Conservation (phyloP, 2,329 filamentous ascomycete species). For the Hypoxylon sp. region DNA sequence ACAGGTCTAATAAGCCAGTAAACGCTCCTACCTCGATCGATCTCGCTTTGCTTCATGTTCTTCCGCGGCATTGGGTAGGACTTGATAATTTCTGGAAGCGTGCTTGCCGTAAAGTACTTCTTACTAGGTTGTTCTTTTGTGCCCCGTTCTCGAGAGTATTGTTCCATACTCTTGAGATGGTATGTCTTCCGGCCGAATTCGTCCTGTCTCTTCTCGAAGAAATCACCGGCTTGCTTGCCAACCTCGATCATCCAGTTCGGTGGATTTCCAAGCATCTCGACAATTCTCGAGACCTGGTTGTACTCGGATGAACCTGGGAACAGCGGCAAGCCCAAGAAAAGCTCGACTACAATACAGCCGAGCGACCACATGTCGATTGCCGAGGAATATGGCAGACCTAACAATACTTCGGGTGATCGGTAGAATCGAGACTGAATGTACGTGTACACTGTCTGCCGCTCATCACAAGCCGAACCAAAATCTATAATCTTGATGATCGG, state of each 20-base stretch:
- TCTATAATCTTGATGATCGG: constrained; percentile 99
- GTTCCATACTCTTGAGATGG: constrained; percentile 95
- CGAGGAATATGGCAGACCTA: constrained; percentile 97
- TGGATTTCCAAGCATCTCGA: constrained; percentile 97
- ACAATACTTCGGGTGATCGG: constrained; percentile 92
- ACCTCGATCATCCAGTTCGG: constrained; percentile 99
- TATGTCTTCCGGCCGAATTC: constrained; percentile 94
- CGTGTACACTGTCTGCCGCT: constrained; percentile 98
- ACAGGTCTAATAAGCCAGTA: constrained; percentile 18
- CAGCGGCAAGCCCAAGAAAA: constrained; percentile 93
- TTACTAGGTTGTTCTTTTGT: constrained; percentile 99
- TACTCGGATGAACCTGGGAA: constrained; percentile 99
- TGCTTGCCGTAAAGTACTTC: constrained; percentile 97
- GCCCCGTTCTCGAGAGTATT: constrained; percentile 94
- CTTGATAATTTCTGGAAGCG: constrained; percentile 96
- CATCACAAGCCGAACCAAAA: constrained; percentile 98
- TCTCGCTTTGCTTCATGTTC: constrained; percentile 98
- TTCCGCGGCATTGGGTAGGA: constrained; percentile 98
- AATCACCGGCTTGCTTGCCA: constrained; percentile 97
- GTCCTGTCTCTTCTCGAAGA: constrained; percentile 93
- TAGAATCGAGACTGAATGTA: constrained; percentile 99
- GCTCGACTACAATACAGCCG: constrained; percentile 96
- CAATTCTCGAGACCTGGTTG: constrained; percentile 96
- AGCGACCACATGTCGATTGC: constrained; percentile 99
- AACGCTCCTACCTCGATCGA: constrained; percentile 84